Evolutionary conservation across 2,329 filamentous ascomycete genomes (phyloP).

Genomic region (Purpureocillium takamizusanense): DNA sequence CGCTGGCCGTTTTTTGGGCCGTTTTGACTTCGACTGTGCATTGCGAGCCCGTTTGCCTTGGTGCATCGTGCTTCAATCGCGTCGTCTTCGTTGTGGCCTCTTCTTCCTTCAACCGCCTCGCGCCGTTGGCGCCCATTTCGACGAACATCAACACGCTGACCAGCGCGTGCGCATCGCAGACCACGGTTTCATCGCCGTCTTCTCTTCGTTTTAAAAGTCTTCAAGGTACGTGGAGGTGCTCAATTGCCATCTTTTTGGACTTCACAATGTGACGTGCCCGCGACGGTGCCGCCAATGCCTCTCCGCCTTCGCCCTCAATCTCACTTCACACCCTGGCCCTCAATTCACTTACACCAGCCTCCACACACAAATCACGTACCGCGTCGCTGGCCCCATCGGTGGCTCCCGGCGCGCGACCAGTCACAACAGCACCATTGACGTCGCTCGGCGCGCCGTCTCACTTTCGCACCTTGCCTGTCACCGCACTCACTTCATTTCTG

Average conservation of each 20-base stretch:
- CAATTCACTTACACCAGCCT: too few species aligned
- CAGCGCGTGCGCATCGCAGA: conserved; percentile 5
- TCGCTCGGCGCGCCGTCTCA: background rate
- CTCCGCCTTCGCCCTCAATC: too few species aligned
- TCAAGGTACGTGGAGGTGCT: conserved; percentile 26
- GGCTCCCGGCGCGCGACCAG: conserved; percentile 20
- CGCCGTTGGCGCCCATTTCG: conserved; percentile 2
- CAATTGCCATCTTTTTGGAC: conserved; percentile 17
- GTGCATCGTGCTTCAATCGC: conserved; percentile 6
- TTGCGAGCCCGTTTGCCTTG: conserved; percentile 6
- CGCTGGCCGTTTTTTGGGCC: conserved; percentile 11
- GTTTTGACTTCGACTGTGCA: conserved; percentile 5
- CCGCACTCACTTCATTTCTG: background rate
- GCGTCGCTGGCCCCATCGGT: background rate
- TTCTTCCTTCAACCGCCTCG: conserved; percentile 2
- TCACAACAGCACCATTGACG: background rate
- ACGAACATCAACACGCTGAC: conserved; percentile 8
- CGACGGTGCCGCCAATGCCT: too few species aligned
- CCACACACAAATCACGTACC: background rate
- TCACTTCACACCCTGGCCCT: too few species aligned
- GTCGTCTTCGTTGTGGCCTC: background rate
- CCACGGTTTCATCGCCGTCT: conserved; percentile 15
- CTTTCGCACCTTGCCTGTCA: conserved; percentile 7
- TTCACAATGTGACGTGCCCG: conserved; percentile 12
- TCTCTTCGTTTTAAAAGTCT: conserved; percentile 10